Evolutionary conservation across 768 basidiomycete genomes (phyloP).

Genomic region (Lanmaoa rubissima): DNA sequence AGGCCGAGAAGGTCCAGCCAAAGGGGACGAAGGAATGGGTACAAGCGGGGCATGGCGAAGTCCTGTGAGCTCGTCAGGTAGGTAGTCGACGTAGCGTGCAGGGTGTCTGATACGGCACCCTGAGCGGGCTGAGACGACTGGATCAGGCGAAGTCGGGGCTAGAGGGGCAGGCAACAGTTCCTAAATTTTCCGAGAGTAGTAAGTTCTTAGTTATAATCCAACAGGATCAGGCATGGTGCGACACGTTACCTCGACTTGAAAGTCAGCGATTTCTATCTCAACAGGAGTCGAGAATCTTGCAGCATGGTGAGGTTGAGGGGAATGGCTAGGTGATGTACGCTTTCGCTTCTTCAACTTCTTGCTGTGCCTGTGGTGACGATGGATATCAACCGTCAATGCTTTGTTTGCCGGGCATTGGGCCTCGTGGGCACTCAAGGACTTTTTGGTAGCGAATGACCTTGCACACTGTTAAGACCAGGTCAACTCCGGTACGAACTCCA

Average conservation of each 20-base stretch:
- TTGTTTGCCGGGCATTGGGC: not conserved
- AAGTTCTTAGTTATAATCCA: too few relatives aligned
- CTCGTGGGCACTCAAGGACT: not conserved
- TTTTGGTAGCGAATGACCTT: not conserved
- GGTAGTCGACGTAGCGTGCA: not conserved
- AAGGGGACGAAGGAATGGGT: not conserved
- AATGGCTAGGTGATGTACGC: too few relatives aligned
- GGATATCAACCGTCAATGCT: not conserved
- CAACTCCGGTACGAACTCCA: too few relatives aligned
- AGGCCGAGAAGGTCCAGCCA: not conserved
- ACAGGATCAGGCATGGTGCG: too few relatives aligned
- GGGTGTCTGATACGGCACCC: not conserved
- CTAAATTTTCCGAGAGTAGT: not conserved
- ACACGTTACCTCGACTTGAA: too few relatives aligned
- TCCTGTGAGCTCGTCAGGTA: not conserved
- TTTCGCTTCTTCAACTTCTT: not conserved
- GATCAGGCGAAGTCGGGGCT: not conserved
- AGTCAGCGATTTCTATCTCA: too few relatives aligned
- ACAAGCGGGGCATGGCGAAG: not conserved
- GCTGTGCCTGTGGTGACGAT: not conserved
- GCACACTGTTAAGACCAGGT: too few relatives aligned
- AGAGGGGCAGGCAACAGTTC: not conserved
- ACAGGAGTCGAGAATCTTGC: too few relatives aligned
- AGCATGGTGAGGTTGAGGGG: too few relatives aligned
- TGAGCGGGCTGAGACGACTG: not conserved